phyloP scores from a whole-genome alignment of 108 stramenopile species.

The Skeletonema costatum region DNA sequence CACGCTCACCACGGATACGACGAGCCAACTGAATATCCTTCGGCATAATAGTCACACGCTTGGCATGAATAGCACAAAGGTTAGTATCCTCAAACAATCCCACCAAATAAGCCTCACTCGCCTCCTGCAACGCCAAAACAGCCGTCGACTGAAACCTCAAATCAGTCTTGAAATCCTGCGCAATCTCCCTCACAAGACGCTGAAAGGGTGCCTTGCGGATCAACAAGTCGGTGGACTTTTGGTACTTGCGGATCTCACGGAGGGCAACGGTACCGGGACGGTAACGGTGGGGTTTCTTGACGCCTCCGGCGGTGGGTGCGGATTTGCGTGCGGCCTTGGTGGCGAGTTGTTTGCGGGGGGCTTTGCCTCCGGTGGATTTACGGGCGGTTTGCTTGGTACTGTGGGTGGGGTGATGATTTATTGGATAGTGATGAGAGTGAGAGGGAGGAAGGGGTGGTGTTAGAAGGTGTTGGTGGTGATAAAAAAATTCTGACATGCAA shows the following conservation, averaged over 20 bases:
- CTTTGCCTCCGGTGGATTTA: constrained; percentile 98
- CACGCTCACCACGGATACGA: constrained; percentile 59
- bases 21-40: constrained; percentile 92
- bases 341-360: constrained; percentile 92
- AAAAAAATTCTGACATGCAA: neutral
- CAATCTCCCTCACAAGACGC: constrained; percentile 95
- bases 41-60: constrained; percentile 99
- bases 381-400: constrained; percentile 97
- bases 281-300: constrained; percentile 94
- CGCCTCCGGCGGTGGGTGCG: constrained; percentile 88
- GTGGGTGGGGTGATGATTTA: neutral
- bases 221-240: constrained; percentile 82
- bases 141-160: constrained; percentile 97
- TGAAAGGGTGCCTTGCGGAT: constrained; percentile 87
- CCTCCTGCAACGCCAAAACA: constrained; percentile 94
- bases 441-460: neutral
- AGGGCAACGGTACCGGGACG: constrained; percentile 97
- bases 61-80: constrained; percentile 96
- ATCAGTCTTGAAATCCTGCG: constrained; percentile 97
- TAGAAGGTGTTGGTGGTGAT: neutral
- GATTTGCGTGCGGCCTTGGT: constrained; percentile 94
- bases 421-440: neutral
- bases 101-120: constrained; percentile 94
- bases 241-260: constrained; percentile 92
- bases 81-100: constrained; percentile 97